Percentiles rank a stretch among this genome's conserved stretches.
These are phyloP conservation scores for Chytriomyces confervae DNA, from an alignment of 192 early-diverging fungal species.

Conservation along the genomic window DNA sequence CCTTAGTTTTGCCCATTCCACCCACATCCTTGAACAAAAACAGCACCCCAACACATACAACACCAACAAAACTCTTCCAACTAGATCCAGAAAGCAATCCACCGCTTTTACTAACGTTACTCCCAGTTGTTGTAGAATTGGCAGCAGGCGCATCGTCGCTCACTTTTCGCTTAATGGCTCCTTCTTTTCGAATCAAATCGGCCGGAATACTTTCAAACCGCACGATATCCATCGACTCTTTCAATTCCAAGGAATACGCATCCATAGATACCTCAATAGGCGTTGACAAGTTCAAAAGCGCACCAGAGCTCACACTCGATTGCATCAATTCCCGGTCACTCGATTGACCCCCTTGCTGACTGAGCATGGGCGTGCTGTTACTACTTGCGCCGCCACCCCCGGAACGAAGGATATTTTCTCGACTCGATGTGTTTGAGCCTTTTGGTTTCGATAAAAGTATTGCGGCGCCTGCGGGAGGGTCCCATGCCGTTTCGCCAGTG, in stretches of 20 bases:
- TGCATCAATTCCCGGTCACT: not conserved
- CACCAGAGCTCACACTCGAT: not conserved
- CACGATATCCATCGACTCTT: slow-evolving; percentile 14
- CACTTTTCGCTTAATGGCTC: slow-evolving; percentile 44
- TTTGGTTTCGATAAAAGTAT: too few species aligned
- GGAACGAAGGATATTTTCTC: too few species aligned
- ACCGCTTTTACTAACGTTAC: not conserved
- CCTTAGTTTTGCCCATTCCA: slow-evolving; percentile 25
- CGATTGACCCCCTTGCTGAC: too few species aligned
- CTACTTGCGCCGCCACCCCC: too few species aligned
- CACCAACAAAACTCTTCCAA: slow-evolving; percentile 49
- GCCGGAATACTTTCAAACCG: slow-evolving; percentile 46
- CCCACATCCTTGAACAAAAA: slow-evolving; percentile 55
- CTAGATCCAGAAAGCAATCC: slow-evolving; percentile 18
- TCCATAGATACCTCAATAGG: too few species aligned
- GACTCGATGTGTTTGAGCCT: too few species aligned
- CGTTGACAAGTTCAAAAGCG: too few species aligned
- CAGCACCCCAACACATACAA: slow-evolving; percentile 57
- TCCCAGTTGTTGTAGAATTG: not conserved
- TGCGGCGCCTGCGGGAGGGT: too few species aligned
- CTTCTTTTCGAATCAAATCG: slow-evolving; percentile 57
- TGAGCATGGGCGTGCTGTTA: too few species aligned
- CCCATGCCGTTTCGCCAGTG: slow-evolving; percentile 56
- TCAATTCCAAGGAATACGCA: too few species aligned
- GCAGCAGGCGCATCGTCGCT: not conserved